These are phyloP conservation scores for Beauveria scarabaeidicola DNA, from an alignment of 2,329 filamentous ascomycete species.

Conservation along the genomic window DNA sequence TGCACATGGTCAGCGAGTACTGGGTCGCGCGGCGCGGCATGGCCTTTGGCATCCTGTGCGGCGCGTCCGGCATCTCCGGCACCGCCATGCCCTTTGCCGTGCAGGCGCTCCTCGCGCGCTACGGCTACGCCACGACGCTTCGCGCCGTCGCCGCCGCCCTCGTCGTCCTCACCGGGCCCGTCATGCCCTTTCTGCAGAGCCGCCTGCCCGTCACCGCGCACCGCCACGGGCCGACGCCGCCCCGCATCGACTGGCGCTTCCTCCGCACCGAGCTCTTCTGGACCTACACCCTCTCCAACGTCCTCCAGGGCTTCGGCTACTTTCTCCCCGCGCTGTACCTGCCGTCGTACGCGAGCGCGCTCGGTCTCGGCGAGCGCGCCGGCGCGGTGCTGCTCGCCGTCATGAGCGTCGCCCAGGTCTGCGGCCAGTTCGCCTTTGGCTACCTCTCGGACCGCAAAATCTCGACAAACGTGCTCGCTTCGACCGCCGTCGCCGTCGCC, in stretches of 20 bases:
- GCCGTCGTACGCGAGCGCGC: slow-evolving; percentile 35
- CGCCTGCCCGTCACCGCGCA: slow-evolving; percentile 17
- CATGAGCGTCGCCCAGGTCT: slow-evolving; percentile 40
- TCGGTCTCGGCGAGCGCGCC: slow-evolving; percentile 26
- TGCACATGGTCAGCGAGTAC: slow-evolving; percentile 32
- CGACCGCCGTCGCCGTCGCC: slow-evolving; percentile 36
- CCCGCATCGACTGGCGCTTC: slow-evolving; percentile 25
- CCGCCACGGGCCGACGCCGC: not conserved
- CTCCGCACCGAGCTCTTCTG: slow-evolving; percentile 39
- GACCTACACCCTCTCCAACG: slow-evolving; percentile 39
- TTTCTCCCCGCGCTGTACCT: slow-evolving; percentile 45
- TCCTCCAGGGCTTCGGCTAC: slow-evolving; percentile 44
- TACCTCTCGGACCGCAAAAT: slow-evolving; percentile 37
- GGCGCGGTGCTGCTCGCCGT: slow-evolving; percentile 39
- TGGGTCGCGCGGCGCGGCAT: slow-evolving; percentile 30
- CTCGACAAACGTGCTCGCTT: slow-evolving; percentile 14
- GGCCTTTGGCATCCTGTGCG: slow-evolving; percentile 26
- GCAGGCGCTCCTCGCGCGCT: slow-evolving; percentile 26
- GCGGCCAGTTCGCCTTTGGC: slow-evolving; percentile 42
- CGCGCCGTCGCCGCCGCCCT: slow-evolving; percentile 27
- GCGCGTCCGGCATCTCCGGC: slow-evolving; percentile 22
- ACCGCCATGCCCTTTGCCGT: slow-evolving; percentile 29
- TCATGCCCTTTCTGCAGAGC: slow-evolving; percentile 30
- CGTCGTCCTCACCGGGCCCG: slow-evolving; percentile 28
- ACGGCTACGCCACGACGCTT: slow-evolving; percentile 29